Conservation (phyloP, 306 rosid genomes). For the Cicer judaicum region DNA sequence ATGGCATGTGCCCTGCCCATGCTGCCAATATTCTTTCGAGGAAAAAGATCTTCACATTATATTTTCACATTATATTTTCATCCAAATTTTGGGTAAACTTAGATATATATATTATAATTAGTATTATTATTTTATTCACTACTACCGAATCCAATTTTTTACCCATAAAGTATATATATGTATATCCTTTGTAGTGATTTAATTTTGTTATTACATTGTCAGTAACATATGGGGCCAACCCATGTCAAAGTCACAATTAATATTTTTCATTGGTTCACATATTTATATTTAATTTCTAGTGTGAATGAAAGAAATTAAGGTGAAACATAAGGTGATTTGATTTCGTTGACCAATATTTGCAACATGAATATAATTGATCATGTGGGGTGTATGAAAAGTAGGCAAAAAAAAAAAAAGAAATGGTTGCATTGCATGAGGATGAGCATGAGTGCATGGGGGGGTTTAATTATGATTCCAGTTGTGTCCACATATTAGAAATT, state of each 20-base stretch:
- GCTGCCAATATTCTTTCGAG: conserved; percentile 43
- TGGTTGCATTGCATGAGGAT: conserved; percentile 44
- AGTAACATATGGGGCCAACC: conserved; percentile 35
- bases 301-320: conserved; percentile 32
- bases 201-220: background rate
- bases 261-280: background rate
- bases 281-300: background rate
- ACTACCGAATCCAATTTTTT: conserved; percentile 12
- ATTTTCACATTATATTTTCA: too few species aligned
- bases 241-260: conserved; percentile 29
- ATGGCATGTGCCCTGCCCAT: conserved; percentile 74
- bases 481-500: conserved; percentile 28
- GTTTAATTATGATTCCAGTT: conserved; percentile 40
- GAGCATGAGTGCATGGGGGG: conserved; percentile 43
- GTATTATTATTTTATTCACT: background rate
- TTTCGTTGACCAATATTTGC: conserved; percentile 41
- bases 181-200: background rate
- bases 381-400: conserved; percentile 42
- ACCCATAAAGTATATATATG: background rate
- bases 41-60: conserved; percentile 6
- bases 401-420: conserved; percentile 25
- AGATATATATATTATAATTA: background rate
- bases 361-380: conserved; percentile 38
- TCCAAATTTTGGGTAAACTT: background rate
- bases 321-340: conserved; percentile 31